phyloP scores from a whole-genome alignment of 106 monocot genomes.

The Chionographis japonica region DNA sequence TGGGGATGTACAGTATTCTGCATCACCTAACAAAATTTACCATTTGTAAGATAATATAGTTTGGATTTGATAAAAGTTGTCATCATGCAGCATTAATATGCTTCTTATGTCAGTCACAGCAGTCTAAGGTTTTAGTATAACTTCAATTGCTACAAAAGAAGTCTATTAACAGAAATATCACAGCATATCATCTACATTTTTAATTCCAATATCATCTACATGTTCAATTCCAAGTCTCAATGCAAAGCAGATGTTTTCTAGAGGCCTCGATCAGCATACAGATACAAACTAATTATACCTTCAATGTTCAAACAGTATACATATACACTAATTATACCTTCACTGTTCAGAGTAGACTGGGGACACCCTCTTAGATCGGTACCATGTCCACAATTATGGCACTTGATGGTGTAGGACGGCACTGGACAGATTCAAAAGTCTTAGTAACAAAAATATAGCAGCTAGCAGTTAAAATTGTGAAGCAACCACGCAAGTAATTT shows the following conservation, averaged over 20 bases:
- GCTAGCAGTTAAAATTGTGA: background rate
- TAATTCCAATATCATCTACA: too few species aligned
- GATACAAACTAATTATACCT: slow-evolving; percentile 36
- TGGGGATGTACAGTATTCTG: slow-evolving; percentile 77
- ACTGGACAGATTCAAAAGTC: slow-evolving; percentile 38
- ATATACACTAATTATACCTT: too few species aligned
- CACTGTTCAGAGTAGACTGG: slow-evolving; percentile 57
- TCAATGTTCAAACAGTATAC: slow-evolving; percentile 33
- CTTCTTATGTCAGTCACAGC: too few species aligned
- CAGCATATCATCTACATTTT: too few species aligned
- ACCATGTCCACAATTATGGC: slow-evolving; percentile 96
- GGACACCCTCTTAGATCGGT: slow-evolving; percentile 95
- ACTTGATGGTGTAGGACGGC: slow-evolving; percentile 82
- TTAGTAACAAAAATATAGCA: background rate
- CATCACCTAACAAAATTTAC: slow-evolving; percentile 49
- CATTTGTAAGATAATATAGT: slow-evolving; percentile 1
- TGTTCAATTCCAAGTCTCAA: too few species aligned
- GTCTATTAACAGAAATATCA: too few species aligned
- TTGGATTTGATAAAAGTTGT: background rate
- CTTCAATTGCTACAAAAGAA: too few species aligned
- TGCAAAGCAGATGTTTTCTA: too few species aligned
- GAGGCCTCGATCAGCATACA: too few species aligned
- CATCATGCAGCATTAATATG: too few species aligned
- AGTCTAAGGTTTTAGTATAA: too few species aligned
- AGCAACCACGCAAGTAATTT: background rate